These are phyloP conservation scores for Entomophthora muscae DNA, from an alignment of 371 early-diverging fungal species.

Conservation along the genomic window DNA sequence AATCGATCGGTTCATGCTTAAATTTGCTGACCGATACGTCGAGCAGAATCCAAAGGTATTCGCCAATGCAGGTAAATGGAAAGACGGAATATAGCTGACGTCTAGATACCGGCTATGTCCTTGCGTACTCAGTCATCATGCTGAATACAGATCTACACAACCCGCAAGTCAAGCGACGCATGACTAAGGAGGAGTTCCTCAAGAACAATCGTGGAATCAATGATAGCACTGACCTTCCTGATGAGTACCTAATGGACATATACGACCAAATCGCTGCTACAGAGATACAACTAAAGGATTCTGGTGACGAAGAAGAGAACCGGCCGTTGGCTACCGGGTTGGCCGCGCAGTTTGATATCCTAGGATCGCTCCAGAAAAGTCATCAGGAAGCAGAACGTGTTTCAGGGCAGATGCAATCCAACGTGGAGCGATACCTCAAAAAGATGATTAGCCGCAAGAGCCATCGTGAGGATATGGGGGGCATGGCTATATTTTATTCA, in stretches of 20 bases:
- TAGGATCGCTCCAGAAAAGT: not conserved
- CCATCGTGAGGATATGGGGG: conserved; percentile 18
- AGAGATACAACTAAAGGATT: conserved; percentile 88
- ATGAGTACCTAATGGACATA: conserved; percentile 41
- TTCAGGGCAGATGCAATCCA: not conserved
- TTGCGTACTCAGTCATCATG: conserved; percentile 89
- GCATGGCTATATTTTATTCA: conserved; percentile 31
- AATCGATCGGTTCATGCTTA: conserved; percentile 94
- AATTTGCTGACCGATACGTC: conserved; percentile 87
- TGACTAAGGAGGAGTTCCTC: conserved; percentile 54
- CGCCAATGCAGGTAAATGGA: conserved; percentile 46
- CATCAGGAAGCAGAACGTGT: not conserved
- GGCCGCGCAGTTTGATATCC: conserved; percentile 8
- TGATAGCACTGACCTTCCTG: conserved; percentile 60
- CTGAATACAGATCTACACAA: conserved; percentile 92
- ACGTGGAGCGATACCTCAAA: conserved; percentile 6
- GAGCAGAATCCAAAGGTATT: conserved; percentile 54
- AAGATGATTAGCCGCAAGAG: conserved; percentile 9
- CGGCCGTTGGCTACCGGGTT: not conserved
- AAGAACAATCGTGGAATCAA: conserved; percentile 78
- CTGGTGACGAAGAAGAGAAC: not conserved
- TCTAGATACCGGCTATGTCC: conserved; percentile 74
- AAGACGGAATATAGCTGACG: conserved; percentile 37
- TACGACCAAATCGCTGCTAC: conserved; percentile 66
- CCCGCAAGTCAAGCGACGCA: conserved; percentile 68